Conservation (phyloP, 2,329 filamentous ascomycete species). For the Cladosporium sp. region DNA sequence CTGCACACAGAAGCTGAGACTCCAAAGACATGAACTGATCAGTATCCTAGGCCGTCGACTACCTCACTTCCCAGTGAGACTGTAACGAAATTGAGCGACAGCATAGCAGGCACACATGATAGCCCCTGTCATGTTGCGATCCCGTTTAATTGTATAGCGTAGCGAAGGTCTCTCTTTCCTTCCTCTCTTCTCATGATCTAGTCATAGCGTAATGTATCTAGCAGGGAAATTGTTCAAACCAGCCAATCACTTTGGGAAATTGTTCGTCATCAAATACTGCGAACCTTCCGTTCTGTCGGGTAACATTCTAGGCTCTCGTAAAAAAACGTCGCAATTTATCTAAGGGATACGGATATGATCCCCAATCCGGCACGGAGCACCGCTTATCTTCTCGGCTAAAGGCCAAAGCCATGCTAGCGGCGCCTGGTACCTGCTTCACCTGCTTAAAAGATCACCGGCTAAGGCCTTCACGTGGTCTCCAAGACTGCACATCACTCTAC, state of each 20-base stretch:
- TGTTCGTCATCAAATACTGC: background rate
- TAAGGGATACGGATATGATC: background rate
- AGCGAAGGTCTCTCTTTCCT: background rate
- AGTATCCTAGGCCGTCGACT: slow-evolving; percentile 24
- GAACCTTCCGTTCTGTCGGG: background rate
- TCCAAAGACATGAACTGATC: background rate
- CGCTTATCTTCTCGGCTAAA: background rate
- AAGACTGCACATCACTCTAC: background rate
- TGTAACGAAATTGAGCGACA: background rate
- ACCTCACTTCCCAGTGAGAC: slow-evolving; percentile 22
- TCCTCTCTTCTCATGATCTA: background rate
- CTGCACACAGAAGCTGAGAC: background rate
- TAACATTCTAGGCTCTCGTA: background rate
- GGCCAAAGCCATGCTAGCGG: background rate
- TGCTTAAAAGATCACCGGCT: background rate
- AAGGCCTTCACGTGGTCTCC: background rate
- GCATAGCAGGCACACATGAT: background rate
- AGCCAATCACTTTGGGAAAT: background rate
- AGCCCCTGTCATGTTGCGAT: background rate
- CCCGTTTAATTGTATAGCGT: slow-evolving; percentile 1
- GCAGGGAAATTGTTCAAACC: background rate
- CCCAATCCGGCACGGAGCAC: background rate
- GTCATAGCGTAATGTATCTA: slow-evolving; percentile 18
- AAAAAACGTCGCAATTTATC: background rate
- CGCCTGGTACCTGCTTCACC: background rate